phyloP scores from a whole-genome alignment of 306 rosid genomes.

The Lathyrus sativus region DNA sequence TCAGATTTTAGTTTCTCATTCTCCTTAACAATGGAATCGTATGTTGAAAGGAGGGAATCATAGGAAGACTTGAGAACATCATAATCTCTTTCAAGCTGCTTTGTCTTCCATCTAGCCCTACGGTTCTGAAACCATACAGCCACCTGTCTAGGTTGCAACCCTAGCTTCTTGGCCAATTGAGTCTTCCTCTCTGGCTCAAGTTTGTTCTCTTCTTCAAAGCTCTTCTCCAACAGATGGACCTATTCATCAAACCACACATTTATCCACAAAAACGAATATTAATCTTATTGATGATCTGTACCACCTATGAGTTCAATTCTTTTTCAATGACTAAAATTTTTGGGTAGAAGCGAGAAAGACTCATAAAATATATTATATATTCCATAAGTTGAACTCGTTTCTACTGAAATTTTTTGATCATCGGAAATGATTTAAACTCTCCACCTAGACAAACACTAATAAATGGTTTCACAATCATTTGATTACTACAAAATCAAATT shows the following conservation, averaged over 20 bases:
- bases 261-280: constrained; percentile 23
- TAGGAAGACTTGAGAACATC: constrained; percentile 86
- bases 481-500: constrained; percentile 28
- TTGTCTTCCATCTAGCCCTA: constrained; percentile 98
- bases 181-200: constrained; percentile 95
- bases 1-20: constrained; percentile 86
- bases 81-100: constrained; percentile 95
- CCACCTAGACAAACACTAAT: constrained; percentile 2
- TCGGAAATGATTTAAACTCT: background rate
- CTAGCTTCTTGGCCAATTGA: constrained; percentile 90
- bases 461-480: constrained; percentile 38
- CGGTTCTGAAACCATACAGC: constrained; percentile 99
- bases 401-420: background rate
- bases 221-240: constrained; percentile 92
- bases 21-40: constrained; percentile 71
- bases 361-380: background rate
- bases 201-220: constrained; percentile 95
- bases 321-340: background rate
- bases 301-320: background rate
- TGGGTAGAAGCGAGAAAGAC: background rate
- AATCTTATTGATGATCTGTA: background rate
- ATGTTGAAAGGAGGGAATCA: constrained; percentile 69
- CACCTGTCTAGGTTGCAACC: constrained; percentile 95
- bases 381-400: background rate
- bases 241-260: constrained; percentile 36